phyloP scores from a whole-genome alignment of 441 rosid genomes.

The Metrosideros polymorpha region DNA sequence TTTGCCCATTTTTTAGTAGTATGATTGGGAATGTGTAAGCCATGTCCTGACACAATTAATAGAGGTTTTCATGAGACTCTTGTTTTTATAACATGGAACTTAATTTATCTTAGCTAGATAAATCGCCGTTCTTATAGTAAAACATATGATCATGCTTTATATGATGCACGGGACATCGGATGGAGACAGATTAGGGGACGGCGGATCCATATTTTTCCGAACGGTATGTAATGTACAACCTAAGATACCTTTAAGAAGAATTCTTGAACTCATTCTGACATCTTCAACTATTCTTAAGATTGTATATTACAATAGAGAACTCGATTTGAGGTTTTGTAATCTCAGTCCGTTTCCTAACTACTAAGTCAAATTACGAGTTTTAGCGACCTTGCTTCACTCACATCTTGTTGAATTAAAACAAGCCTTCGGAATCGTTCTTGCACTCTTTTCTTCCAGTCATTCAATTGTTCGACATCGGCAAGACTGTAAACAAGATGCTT shows the following conservation, averaged over 20 bases:
- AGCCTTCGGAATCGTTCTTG: not conserved
- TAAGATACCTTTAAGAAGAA: not conserved
- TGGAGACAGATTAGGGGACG: not conserved
- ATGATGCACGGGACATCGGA: not conserved
- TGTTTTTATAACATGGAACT: no score
- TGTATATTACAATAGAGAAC: not conserved
- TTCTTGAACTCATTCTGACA: not conserved
- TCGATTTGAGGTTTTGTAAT: no score
- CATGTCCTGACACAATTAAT: no score
- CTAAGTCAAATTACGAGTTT: no score
- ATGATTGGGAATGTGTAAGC: no score
- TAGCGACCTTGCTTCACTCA: no score
- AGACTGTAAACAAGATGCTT: not conserved
- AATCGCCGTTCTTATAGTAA: no score
- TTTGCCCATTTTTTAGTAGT: no score
- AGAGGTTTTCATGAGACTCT: no score
- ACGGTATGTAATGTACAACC: not conserved
- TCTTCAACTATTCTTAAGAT: not conserved
- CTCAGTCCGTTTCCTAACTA: no score
- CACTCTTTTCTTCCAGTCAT: not conserved
- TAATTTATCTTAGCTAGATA: no score
- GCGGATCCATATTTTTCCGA: not conserved
- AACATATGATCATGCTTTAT: not conserved
- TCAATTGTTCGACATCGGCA: not conserved
- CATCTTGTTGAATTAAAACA: not conserved